Evolutionary conservation across 1,284 basidiomycete species (phyloP), one percentile per base, ranked within the genome.

Genomic region (Heterobasidion occidentale): DNA sequence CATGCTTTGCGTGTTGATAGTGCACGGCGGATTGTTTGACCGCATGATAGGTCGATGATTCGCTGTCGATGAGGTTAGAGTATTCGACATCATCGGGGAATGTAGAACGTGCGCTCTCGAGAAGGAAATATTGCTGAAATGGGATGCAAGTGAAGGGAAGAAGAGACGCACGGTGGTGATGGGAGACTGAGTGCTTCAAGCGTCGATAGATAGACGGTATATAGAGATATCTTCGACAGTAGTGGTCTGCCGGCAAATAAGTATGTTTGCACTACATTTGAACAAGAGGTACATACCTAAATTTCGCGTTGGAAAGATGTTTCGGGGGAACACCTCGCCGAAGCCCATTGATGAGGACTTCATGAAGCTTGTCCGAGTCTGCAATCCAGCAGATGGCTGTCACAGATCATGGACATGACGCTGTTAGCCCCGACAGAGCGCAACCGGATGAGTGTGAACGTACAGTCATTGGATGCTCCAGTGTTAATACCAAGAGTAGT

Each of bases 291-390:
- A 48, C n/a, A 27, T 19, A 87, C 90, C 84, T 79, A 51, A 80
- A 83, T 65, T 83, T 86, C 5, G 77, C 72, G 44, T 76, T 75
- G 56, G 78, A 73, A 27, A 84, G 76, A 62, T 88, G 81, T 64
- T 88, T 91, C 0, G 84, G 79, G 11, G 87, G 72, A 1, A 88
- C 80, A 2, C 90, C 90, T 47, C 90, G 82, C 62, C 80, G 84
- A n/a, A 83, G 70, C 1, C 90, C 90, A 60, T 88, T 89, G 61
- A 88, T 88, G 53, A 92, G 66, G 17, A 90, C 75, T 64, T 92
- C 88, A 36, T 68, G 63, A 3, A 67, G 59, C 27, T 62, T 65
- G 38, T 64, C 54, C 0, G 75, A 71, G 53, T 81, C 81, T n/a
- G 80, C 77, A 9, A 81, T 71, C 83, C 84, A 92, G 58, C 80